Base-by-base conservation (phyloP, 75 land plant species). In the Cryptomeria japonica region DNA sequence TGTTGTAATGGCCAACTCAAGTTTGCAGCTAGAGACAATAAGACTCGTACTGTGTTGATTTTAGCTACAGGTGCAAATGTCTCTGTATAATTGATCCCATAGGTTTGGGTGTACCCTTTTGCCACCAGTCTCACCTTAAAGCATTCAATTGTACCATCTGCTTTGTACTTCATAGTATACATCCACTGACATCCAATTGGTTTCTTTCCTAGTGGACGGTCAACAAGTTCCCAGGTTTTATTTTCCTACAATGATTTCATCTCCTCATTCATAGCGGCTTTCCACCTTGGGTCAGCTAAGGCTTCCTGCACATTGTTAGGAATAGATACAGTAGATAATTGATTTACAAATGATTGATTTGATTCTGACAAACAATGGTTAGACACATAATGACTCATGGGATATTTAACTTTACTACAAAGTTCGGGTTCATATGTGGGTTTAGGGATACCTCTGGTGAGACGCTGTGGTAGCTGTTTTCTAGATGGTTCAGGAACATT, bases 71-170 rank as follows among this genome's bases (percentile, higher is more conserved):
- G 78, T 36, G 11, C 46, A 44, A 44, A 44, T 44, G 46, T 44
- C 46, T 44, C 3, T 44, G 46, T 44, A 44, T 44, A 44, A 36
- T 77, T 41, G 2, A 77, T 37, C 18, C 42, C 41, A 77, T 77
- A 77, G 36, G 38, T 34, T 37, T 77, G 80, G 37, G 80, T 77
- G 16, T 36, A 36, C 37, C 80, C 90, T 56, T 88, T 89, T 38
- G 92, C 84, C 2, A 89, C 84, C 8, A 91, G 76, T 49, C 90
- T n/a, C 75, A 86, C 91, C 78, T 91, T 91, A 55, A 28, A 89
- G 16, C 90, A 19, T 16, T 89, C 75, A 25, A 88, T 36, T 7
- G 90, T 77, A 55, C 90, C 89, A 88, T 91, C 87, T 6, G 86
- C 70, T 37, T 86, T 91, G 73, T 84, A 61, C 53, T 90, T 90